These are phyloP conservation scores for Coccomyxa sp. DNA, from an alignment of 139 green algal genomes.

Conservation along the genomic window DNA sequence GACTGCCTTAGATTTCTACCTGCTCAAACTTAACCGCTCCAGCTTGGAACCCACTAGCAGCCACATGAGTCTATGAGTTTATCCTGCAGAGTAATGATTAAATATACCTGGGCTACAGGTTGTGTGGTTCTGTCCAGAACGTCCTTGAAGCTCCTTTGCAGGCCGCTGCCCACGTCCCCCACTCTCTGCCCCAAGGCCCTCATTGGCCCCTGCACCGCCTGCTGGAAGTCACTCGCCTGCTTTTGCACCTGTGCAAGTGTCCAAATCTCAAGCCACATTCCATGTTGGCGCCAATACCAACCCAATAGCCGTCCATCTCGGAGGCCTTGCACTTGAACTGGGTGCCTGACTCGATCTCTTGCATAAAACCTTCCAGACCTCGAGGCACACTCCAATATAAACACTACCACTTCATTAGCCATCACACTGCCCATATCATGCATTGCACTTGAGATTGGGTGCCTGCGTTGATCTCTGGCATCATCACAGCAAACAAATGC, in stretches of 20 bases:
- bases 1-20: no score
- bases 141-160: neutral
- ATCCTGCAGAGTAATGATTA: no score
- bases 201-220: neutral
- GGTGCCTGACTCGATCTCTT: no score
- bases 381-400: no score
- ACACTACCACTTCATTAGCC: neutral
- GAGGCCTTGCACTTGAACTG: no score
- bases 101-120: no score
- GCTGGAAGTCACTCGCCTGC: neutral
- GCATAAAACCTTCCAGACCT: no score
- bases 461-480: neutral
- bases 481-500: neutral
- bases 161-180: no score
- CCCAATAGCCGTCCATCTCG: neutral
- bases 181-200: neutral
- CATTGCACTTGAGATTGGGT: neutral
- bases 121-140: neutral
- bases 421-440: neutral
- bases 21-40: no score
- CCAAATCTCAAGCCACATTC: neutral
- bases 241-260: neutral
- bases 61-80: no score
- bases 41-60: no score
- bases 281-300: neutral